Percentiles rank a stretch among this genome's conserved stretches.
These are phyloP conservation scores for Cucurbita pepo DNA, from an alignment of 306 rosid species.

Conservation along the genomic window DNA sequence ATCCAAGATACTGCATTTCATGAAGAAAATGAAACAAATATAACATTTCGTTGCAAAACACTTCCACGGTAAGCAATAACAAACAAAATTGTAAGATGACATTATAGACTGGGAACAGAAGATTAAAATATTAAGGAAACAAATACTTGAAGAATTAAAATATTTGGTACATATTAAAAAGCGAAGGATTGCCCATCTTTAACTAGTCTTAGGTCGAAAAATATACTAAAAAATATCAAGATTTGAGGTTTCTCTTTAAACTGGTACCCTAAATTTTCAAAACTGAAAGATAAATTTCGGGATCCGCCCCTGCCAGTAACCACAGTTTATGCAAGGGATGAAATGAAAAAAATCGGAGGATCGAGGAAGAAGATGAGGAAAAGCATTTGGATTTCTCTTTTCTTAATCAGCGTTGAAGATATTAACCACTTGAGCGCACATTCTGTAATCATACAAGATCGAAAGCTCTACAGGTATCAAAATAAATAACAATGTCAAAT, in stretches of 20 bases:
- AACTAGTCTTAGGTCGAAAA: background rate
- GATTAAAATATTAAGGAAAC: background rate
- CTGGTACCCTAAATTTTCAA: background rate
- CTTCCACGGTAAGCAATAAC: background rate
- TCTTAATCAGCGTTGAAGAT: background rate
- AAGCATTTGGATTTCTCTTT: background rate
- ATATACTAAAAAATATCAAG: background rate
- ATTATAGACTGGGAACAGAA: background rate
- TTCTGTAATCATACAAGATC: background rate
- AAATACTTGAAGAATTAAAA: background rate
- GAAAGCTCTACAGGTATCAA: background rate
- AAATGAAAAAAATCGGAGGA: background rate
- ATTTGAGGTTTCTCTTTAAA: background rate
- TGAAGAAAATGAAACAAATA: background rate
- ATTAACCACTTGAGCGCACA: background rate
- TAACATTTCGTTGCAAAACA: background rate
- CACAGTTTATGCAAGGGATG: background rate
- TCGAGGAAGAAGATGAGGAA: too few relatives aligned
- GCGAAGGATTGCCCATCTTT: background rate
- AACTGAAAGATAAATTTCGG: background rate
- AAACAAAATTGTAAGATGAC: background rate
- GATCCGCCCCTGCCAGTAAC: background rate
- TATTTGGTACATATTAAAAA: background rate
- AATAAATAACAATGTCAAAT: background rate
- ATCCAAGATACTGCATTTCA: background rate